Percentiles rank a stretch among this genome's conserved stretches.
These are phyloP conservation scores for Gracilariopsis chorda DNA, from an alignment of 23 red algal species.

Conservation along the genomic window DNA sequence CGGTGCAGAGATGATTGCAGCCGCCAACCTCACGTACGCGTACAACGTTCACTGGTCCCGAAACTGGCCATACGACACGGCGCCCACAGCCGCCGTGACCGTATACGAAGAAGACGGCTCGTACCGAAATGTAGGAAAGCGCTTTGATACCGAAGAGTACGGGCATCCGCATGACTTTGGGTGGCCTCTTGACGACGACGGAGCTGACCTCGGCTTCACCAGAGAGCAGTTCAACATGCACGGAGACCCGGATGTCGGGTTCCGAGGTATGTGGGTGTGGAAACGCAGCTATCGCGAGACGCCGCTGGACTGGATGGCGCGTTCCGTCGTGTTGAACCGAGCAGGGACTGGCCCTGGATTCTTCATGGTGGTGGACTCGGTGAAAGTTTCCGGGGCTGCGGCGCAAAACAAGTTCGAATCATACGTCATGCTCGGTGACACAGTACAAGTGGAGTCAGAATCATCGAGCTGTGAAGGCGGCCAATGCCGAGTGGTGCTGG, in stretches of 20 bases:
- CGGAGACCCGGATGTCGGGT: slow-evolving; percentile 35
- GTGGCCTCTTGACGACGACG: slow-evolving; percentile 5
- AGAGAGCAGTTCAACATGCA: slow-evolving; percentile 5
- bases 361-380: slow-evolving; percentile 38
- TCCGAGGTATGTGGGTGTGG: slow-evolving; percentile 39
- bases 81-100: background rate
- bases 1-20: slow-evolving; percentile 10
- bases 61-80: slow-evolving; percentile 1
- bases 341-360: background rate
- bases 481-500: slow-evolving; percentile 10
- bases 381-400: background rate
- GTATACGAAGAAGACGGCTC: background rate
- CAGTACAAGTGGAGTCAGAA: slow-evolving; percentile 10
- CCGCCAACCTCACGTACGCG: slow-evolving; percentile 44
- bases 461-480: slow-evolving; percentile 1
- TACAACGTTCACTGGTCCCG: slow-evolving; percentile 63
- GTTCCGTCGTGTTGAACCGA: slow-evolving; percentile 10
- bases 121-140: background rate
- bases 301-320: background rate
- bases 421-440: slow-evolving; percentile 15
- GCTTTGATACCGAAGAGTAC: background rate
- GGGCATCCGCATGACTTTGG: background rate
- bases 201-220: background rate
- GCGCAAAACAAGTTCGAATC: slow-evolving; percentile 40
- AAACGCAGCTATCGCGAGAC: slow-evolving; percentile 5